Conservation (phyloP, 2,329 filamentous ascomycete genomes). For the Penicillium vulpinum region DNA sequence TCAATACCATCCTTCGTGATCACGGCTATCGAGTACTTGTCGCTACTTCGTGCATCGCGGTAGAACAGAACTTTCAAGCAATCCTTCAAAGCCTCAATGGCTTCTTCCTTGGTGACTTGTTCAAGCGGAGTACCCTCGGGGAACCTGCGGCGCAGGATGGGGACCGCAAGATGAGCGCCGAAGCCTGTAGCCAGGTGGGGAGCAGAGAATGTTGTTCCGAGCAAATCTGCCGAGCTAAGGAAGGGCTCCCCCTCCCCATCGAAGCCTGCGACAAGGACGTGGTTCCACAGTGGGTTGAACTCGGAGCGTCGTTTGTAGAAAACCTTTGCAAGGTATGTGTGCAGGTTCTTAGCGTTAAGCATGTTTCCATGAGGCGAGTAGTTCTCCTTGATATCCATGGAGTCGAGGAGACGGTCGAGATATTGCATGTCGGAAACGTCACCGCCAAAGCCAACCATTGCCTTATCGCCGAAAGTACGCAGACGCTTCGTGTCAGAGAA, state of each 20-base stretch:
- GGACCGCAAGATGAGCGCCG: constrained; percentile 87
- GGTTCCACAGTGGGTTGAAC: constrained; percentile 98
- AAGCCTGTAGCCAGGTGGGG: constrained; percentile 92
- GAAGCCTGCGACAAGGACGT: constrained; percentile 85
- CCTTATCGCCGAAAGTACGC: constrained; percentile 78
- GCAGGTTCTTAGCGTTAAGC: constrained; percentile 89
- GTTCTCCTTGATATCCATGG: constrained; percentile 84
- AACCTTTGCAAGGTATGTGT: constrained; percentile 94
- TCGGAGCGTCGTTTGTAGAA: constrained; percentile 93
- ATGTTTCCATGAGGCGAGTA: constrained; percentile 62
- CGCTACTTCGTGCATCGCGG: constrained; percentile 88
- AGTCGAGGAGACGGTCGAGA: constrained; percentile 83
- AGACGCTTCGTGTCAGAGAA: constrained; percentile 97
- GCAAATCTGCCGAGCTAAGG: constrained; percentile 85
- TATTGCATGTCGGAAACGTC: constrained; percentile 99
- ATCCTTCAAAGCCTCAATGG: constrained; percentile 78
- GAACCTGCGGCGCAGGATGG: constrained; percentile 79
- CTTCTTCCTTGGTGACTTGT: constrained; percentile 72
- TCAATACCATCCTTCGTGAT: constrained; percentile 88
- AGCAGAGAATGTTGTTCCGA: constrained; percentile 86
- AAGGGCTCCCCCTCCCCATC: constrained; percentile 80
- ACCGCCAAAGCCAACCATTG: constrained; percentile 90
- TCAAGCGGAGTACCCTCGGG: constrained; percentile 79
- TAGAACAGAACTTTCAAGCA: constrained; percentile 99
- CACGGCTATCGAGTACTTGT: constrained; percentile 87